These are phyloP conservation scores for Phtheirospermum japonicum DNA, from an alignment of 257 asterid species.

Conservation along the genomic window DNA sequence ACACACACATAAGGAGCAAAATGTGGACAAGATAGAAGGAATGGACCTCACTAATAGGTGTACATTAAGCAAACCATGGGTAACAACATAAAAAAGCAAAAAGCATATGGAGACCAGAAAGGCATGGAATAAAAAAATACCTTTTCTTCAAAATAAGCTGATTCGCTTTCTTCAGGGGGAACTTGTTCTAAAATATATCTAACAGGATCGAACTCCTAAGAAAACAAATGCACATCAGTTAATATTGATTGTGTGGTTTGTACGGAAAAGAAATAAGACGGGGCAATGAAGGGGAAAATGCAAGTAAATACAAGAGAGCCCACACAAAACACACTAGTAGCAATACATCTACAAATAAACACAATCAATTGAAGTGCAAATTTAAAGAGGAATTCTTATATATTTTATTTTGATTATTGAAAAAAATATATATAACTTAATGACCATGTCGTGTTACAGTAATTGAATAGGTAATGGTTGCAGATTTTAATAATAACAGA, in stretches of 20 bases:
- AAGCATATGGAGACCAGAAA: slow-evolving; percentile 22
- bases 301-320: slow-evolving; percentile 17
- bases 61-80: neutral
- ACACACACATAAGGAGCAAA: too few species aligned
- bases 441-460: neutral
- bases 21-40: too few species aligned
- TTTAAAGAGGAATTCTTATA: neutral
- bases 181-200: slow-evolving; percentile 66
- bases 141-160: slow-evolving; percentile 80
- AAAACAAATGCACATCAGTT: slow-evolving; percentile 29
- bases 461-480: neutral
- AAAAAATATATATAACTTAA: neutral
- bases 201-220: slow-evolving; percentile 88
- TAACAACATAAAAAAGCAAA: neutral
- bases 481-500: slow-evolving; percentile 8
- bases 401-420: slow-evolving; percentile 7
- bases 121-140: slow-evolving; percentile 33
- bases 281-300: slow-evolving; percentile 8
- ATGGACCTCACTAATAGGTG: too few species aligned
- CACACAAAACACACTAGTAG: slow-evolving; percentile 7
- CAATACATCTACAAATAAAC: slow-evolving; percentile 20
- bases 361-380: slow-evolving; percentile 22
- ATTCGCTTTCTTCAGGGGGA: slow-evolving; percentile 69
- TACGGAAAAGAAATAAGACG: slow-evolving; percentile 12
- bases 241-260: slow-evolving; percentile 31